Evolutionary conservation across 768 basidiomycete species (phyloP).

Genomic region (Amanita muscaria): DNA sequence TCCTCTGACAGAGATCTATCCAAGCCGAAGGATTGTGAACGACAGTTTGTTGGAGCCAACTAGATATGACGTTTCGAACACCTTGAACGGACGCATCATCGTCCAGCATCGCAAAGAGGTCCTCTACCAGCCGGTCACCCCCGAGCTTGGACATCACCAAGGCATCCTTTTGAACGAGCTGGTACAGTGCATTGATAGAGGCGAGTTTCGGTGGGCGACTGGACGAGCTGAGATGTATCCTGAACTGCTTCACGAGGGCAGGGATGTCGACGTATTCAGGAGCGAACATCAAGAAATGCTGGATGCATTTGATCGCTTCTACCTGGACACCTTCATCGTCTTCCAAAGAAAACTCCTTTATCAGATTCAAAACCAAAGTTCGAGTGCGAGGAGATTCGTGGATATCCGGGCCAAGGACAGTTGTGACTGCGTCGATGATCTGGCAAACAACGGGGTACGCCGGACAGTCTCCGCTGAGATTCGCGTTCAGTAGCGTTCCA

Average conservation of each 20-base stretch:
- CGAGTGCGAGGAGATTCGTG: constrained; percentile 78
- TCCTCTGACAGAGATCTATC: constrained; percentile 96
- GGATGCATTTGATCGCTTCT: constrained; percentile 92
- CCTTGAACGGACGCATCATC: constrained; percentile 92
- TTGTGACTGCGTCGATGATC: constrained; percentile 89
- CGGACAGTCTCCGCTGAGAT: constrained; percentile 84
- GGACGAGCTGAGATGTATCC: constrained; percentile 69
- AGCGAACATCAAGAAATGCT: constrained; percentile 95
- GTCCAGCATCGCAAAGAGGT: constrained; percentile 91
- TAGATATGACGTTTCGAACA: constrained; percentile 84
- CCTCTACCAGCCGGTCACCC: constrained; percentile 89
- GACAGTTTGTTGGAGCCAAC: constrained; percentile 94
- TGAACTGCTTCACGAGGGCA: constrained; percentile 68
- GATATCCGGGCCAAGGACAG: constrained; percentile 90
- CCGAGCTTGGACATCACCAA: constrained; percentile 86
- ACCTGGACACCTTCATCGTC: constrained; percentile 83
- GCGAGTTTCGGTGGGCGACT: constrained; percentile 84
- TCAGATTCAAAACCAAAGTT: constrained; percentile 75
- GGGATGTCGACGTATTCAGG: constrained; percentile 79
- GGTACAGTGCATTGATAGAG: constrained; percentile 92
- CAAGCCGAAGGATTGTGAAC: constrained; percentile 90
- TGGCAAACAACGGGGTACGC: constrained; percentile 88
- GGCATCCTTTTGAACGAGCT: constrained; percentile 94
- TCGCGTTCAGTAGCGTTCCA: constrained; percentile 72
- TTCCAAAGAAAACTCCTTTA: constrained; percentile 78